Evolutionary conservation across 2,329 filamentous ascomycete genomes (phyloP).

Genomic region (Arthrinium phaeospermum): DNA sequence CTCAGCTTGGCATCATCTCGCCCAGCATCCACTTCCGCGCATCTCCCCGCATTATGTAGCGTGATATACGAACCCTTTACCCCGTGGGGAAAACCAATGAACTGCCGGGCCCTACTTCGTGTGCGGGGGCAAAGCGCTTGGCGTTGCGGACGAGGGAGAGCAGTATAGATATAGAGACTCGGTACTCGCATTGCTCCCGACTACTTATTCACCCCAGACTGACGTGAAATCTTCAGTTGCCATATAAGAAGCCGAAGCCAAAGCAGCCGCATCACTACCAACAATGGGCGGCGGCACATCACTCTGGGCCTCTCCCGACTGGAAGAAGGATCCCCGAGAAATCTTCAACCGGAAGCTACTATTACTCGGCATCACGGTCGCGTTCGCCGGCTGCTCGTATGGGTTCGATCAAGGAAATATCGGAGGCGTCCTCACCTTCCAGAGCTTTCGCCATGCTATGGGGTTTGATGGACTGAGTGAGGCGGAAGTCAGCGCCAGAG

Average conservation of each 20-base stretch:
- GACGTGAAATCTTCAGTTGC: background rate
- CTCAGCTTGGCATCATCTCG: no score
- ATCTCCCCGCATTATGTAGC: background rate
- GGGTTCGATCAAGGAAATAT: constrained; percentile 46
- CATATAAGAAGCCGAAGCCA: background rate
- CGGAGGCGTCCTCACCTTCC: constrained; percentile 42
- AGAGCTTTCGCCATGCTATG: constrained; percentile 42
- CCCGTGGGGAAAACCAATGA: background rate
- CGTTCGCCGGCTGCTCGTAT: constrained; percentile 44
- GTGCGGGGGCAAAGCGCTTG: background rate
- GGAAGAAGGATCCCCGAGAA: constrained; percentile 41
- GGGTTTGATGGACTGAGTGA: constrained; percentile 37
- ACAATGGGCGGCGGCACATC: constrained; percentile 45
- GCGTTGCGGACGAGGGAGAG: background rate
- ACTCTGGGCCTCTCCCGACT: constrained; percentile 43
- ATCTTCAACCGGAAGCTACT: constrained; percentile 44
- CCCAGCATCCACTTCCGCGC: background rate
- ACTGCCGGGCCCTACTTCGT: no score
- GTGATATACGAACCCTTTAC: background rate
- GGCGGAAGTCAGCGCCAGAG: constrained; percentile 32
- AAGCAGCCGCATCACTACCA: background rate
- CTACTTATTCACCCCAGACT: background rate
- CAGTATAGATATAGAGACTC: background rate
- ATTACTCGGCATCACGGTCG: constrained; percentile 38
- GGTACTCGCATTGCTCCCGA: background rate